These are phyloP conservation scores for Limonomyces culmigenus DNA, from an alignment of 1,284 basidiomycete species.

Conservation along the genomic window DNA sequence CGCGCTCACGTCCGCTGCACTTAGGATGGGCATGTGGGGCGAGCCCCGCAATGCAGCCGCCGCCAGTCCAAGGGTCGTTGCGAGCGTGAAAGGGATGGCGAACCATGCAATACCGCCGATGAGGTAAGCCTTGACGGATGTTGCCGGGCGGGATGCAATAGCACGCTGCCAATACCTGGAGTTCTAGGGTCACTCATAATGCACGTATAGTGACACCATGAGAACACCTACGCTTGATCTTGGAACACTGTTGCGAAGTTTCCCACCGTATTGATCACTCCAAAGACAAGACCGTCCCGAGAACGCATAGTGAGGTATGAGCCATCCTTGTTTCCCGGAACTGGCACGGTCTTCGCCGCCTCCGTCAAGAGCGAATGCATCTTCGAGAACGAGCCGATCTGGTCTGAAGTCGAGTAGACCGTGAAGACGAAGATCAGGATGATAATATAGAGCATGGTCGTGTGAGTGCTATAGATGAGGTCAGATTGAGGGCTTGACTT, in stretches of 20 bases:
- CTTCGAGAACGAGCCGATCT: constrained; percentile 31
- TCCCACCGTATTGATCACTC: constrained; percentile 73
- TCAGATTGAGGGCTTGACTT: constrained; percentile 2
- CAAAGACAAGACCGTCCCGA: constrained; percentile 73
- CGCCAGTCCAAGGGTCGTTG: constrained; percentile 69
- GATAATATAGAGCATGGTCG: constrained; percentile 67
- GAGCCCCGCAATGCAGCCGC: constrained; percentile 66
- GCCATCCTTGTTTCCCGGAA: constrained; percentile 40
- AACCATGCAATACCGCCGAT: constrained; percentile 86
- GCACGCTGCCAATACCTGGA: constrained; percentile 76
- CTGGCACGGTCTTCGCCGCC: constrained; percentile 24
- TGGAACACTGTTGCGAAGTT: constrained; percentile 75
- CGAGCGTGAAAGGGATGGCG: constrained; percentile 66
- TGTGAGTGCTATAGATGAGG: constrained; percentile 53
- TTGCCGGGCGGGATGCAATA: constrained; percentile 69
- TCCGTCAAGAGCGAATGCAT: constrained; percentile 35
- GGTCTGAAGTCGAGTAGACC: constrained; percentile 53
- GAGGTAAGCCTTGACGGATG: constrained; percentile 79
- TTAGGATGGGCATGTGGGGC: constrained; percentile 43
- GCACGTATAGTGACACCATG: constrained; percentile 17
- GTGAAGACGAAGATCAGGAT: constrained; percentile 51
- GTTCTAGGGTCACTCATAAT: constrained; percentile 13
- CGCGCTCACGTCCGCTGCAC: constrained; percentile 55
- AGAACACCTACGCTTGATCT: too few species aligned
- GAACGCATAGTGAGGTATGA: constrained; percentile 68